phyloP scores from a whole-genome alignment of 225 moss, liverwort and hornwort genomes.

The Rhytidiadelphus loreus region DNA sequence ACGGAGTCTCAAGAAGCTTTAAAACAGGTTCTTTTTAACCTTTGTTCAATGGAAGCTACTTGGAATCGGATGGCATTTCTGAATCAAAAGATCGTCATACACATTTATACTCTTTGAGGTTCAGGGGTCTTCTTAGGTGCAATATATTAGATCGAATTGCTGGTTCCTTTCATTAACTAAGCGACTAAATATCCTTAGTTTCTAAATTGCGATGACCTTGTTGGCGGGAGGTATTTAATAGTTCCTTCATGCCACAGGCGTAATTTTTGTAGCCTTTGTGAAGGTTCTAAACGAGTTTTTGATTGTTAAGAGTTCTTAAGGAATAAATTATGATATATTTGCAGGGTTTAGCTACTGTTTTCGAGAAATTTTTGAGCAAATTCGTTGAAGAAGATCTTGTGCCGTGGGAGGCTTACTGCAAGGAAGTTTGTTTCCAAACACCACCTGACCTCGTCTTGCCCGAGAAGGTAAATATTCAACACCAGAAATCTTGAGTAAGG shows the following conservation, averaged over 20 bases:
- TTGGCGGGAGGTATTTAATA: not conserved
- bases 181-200: not conserved
- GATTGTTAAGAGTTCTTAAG: not conserved
- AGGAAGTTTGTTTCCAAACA: conserved; percentile 25
- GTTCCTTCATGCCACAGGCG: not conserved
- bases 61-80: not conserved
- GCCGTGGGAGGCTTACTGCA: conserved; percentile 36
- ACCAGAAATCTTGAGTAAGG: not conserved
- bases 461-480: conserved; percentile 17
- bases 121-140: not conserved
- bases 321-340: not conserved
- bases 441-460: conserved; percentile 32
- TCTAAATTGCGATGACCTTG: not conserved
- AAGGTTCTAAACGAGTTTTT: not conserved
- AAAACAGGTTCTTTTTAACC: conserved; percentile 16
- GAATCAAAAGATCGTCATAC: not conserved
- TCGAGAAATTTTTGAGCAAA: conserved; percentile 41
- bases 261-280: not conserved
- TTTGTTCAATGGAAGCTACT: not conserved
- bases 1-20: conserved; percentile 29
- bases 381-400: conserved; percentile 33
- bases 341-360: conserved; percentile 41
- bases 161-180: not conserved
- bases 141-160: not conserved
- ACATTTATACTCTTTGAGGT: not conserved